Evolutionary conservation across 345 rosid species (phyloP), one percentile per base, ranked within the genome.

Genomic region (Populus ilicifolia): DNA sequence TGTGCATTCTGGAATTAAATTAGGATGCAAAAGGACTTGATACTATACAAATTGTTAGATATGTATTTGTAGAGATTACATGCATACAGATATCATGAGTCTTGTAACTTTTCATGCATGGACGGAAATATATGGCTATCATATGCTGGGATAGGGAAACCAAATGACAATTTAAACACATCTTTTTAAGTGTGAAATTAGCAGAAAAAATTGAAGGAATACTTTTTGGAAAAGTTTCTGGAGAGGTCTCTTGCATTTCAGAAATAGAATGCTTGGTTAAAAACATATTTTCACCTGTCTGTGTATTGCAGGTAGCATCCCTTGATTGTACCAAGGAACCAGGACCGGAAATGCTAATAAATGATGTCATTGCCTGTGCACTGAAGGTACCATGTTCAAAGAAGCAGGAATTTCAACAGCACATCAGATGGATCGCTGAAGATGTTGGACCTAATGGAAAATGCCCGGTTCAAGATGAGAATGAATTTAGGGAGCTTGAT

Each of bases 381-480:
- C 61, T 89, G 74, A 82, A 84, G 83, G 79, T 82, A 23, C 75
- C 59, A 20, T 86, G 85, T 73, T 76, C 78, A 14, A 71, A 80
- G 77, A 82, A 79, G 82, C 89, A 78, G 6, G 85, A 82, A 66
- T 79, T 83, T 77, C 65, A 25, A 36, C 78, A 76, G 70, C 86
- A 66, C 87, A 82, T 73, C 44, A 72, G 27, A 71, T 72, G 72
- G 83, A 43, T 43, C 33, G 73, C 73, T 54, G 86, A 84, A 75
- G 73, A 63, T 50, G 33, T 59, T 41, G 77, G 81, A n/a, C 54
- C 69, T 25, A 68, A 69, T 71, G 87, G 85, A 56, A 90, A 87
- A 62, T 90, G 89, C 80, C 90, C 89, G 5, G 81, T 80, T 72
- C 75, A 70, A 77, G 83, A 76, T 80, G 81, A 73, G 50, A 73